Conservation (phyloP, 1,139 yeast species). For the Diutina pseudorugosa region DNA sequence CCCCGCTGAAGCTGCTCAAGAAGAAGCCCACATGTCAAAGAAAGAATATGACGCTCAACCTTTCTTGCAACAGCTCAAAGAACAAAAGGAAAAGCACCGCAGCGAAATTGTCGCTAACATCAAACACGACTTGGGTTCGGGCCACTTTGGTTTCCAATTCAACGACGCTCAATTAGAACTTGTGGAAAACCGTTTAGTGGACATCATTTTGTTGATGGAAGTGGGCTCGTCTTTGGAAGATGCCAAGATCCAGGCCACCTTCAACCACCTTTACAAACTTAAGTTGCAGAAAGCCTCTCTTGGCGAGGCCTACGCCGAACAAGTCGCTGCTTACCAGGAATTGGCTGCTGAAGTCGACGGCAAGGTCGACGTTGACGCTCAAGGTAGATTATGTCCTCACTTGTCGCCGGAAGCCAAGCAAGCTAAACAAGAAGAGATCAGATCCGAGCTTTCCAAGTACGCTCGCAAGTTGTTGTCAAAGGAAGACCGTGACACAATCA, state of each 20-base stretch:
- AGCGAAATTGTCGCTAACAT: background rate
- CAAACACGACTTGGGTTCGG: background rate
- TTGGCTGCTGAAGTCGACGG: background rate
- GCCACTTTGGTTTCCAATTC: slow-evolving; percentile 7
- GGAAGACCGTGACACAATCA: slow-evolving; percentile 16
- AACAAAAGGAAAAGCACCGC: background rate
- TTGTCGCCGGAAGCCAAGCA: background rate
- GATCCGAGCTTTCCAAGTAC: slow-evolving; percentile 7
- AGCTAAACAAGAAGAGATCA: background rate
- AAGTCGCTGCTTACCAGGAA: background rate
- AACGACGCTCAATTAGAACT: slow-evolving; percentile 3
- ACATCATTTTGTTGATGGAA: slow-evolving; percentile 20
- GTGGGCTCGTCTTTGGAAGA: slow-evolving; percentile 33
- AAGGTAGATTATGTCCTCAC: background rate
- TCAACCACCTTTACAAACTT: slow-evolving; percentile 35
- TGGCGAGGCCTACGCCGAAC: background rate
- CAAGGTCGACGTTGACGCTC: slow-evolving; percentile 1
- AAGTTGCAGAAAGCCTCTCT: slow-evolving; percentile 15
- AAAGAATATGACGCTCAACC: slow-evolving; percentile 2
- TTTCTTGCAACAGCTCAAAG: background rate
- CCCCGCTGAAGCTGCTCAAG: slow-evolving; percentile 39
- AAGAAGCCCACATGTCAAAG: slow-evolving; percentile 33
- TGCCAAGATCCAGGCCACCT: slow-evolving; percentile 46
- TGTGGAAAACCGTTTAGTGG: slow-evolving; percentile 25
- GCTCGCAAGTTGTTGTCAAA: slow-evolving; percentile 14